Conservation (phyloP, 78 protist genomes). For the Cyanophora paradoxa region DNA sequence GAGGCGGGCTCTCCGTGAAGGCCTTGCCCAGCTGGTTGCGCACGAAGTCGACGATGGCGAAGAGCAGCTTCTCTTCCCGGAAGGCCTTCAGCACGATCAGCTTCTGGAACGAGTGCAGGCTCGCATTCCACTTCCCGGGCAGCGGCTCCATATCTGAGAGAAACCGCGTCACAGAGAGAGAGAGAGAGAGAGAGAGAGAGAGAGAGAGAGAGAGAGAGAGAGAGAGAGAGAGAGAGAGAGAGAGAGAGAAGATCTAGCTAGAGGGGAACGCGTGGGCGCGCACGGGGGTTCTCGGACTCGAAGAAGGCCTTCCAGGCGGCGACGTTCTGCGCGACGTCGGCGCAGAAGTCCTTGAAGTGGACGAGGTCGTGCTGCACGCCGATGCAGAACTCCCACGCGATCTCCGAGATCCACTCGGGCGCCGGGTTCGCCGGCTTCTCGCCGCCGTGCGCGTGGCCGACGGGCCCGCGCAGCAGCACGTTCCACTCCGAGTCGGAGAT, state of each 20-base stretch:
- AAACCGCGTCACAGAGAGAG: too few species aligned
- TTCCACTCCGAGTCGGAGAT: constrained; percentile 48
- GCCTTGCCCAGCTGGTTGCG: constrained; percentile 33
- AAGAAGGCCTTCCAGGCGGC: not conserved
- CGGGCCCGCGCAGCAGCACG: constrained; percentile 56
- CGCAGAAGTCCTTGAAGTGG: not conserved
- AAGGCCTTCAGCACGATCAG: constrained; percentile 42
- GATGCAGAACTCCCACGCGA: not conserved
- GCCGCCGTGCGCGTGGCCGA: constrained; percentile 1
- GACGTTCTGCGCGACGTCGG: not conserved
- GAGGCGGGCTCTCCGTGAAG: constrained; percentile 46
- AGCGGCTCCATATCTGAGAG: constrained; percentile 20
- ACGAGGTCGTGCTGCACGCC: not conserved
- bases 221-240: too few species aligned
- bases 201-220: too few species aligned
- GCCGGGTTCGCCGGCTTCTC: not conserved
- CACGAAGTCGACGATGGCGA: not conserved
- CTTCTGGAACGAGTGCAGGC: constrained; percentile 26
- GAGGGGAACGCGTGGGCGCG: too few species aligned
- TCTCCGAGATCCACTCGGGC: constrained; percentile 7
- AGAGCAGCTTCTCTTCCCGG: constrained; percentile 56
- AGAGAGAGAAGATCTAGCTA: too few species aligned
- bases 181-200: too few species aligned
- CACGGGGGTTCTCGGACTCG: not conserved
- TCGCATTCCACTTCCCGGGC: constrained; percentile 38